Conservation (phyloP, 2,329 filamentous ascomycete species). For the Fusarium caatingaense region DNA sequence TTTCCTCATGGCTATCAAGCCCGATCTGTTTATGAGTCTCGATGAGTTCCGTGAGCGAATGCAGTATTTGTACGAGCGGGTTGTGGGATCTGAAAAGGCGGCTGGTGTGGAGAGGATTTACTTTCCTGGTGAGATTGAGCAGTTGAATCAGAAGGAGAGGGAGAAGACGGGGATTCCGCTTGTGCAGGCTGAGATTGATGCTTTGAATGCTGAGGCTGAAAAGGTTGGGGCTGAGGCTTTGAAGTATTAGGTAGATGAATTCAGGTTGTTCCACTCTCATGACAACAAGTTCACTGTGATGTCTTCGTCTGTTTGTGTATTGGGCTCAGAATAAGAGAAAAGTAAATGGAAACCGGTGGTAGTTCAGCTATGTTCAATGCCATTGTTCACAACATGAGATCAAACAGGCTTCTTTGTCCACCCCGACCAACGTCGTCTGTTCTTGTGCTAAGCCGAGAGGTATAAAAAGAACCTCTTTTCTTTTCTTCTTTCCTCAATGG, state of each 20-base stretch:
- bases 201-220: slow-evolving; percentile 65
- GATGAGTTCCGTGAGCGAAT: slow-evolving; percentile 76
- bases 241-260: background rate
- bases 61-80: slow-evolving; percentile 64
- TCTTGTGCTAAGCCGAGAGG: background rate
- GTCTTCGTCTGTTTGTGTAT: too few relatives aligned
- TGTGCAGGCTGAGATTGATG: slow-evolving; percentile 66
- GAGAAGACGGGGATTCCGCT: slow-evolving; percentile 68
- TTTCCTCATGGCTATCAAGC: slow-evolving; percentile 78
- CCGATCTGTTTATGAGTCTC: slow-evolving; percentile 77
- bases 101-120: slow-evolving; percentile 68
- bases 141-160: slow-evolving; percentile 63
- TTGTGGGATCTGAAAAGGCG: slow-evolving; percentile 65
- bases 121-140: slow-evolving; percentile 72
- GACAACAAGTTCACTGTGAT: too few relatives aligned
- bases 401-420: background rate
- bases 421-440: background rate
- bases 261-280: background rate
- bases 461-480: background rate
- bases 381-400: background rate
- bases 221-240: slow-evolving; percentile 53
- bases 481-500: background rate
- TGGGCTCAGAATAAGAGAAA: too few relatives aligned
- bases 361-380: background rate
- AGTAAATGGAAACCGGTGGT: background rate